Evolutionary conservation across 1,284 basidiomycete species (phyloP).

Genomic region (Moesziomyces parantarcticus): DNA sequence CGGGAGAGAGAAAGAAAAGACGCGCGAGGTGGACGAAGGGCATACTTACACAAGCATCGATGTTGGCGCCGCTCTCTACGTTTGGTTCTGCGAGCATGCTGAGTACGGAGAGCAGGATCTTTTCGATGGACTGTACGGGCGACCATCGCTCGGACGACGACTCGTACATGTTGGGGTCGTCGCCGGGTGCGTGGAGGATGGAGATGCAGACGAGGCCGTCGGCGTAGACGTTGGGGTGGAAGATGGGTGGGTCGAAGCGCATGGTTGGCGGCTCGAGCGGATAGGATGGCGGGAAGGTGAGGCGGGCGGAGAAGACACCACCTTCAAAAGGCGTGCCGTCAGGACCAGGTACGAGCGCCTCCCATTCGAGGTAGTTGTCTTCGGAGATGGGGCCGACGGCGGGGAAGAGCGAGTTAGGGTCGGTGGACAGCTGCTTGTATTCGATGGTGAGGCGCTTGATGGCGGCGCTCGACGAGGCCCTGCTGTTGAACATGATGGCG

Average conservation of each 20-base stretch:
- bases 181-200: slow-evolving; percentile 95
- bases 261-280: slow-evolving; percentile 72
- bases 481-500: slow-evolving; percentile 50
- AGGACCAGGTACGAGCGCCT: slow-evolving; percentile 93
- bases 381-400: slow-evolving; percentile 84
- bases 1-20: background rate
- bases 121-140: slow-evolving; percentile 95
- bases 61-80: slow-evolving; percentile 95
- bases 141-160: slow-evolving; percentile 97
- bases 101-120: slow-evolving; percentile 88
- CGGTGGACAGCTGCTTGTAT: slow-evolving; percentile 66
- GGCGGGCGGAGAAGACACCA: slow-evolving; percentile 90
- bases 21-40: too few relatives aligned
- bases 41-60: slow-evolving; percentile 75
- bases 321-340: slow-evolving; percentile 99
- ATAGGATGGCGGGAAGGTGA: slow-evolving; percentile 76
- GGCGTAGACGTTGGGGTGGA: slow-evolving; percentile 97
- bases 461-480: slow-evolving; percentile 54
- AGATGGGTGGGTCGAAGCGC: slow-evolving; percentile 95
- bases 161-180: slow-evolving; percentile 80
- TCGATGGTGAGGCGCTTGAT: slow-evolving; percentile 67
- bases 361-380: slow-evolving; percentile 97
- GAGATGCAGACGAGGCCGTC: slow-evolving; percentile 98
- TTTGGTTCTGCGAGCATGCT: slow-evolving; percentile 99
- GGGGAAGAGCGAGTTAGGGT: slow-evolving; percentile 64